A percentile compares a stretch with the other conserved stretches of the same genome.
Conservation (phyloP, 2,329 filamentous ascomycete species). For the Talaromyces sp. region DNA sequence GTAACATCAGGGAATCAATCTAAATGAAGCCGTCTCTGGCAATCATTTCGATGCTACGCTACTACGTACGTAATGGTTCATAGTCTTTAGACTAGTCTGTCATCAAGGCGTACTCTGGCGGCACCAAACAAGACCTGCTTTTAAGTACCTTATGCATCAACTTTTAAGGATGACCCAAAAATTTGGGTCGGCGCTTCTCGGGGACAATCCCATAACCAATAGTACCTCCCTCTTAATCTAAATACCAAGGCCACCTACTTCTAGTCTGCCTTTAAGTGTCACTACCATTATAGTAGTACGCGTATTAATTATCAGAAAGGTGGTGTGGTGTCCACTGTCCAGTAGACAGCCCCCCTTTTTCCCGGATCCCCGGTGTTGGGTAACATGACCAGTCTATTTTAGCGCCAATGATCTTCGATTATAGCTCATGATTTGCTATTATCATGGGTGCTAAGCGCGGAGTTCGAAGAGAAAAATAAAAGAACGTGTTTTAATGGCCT, state of each 20-base stretch:
- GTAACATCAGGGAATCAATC: not conserved
- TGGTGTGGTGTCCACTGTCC: not conserved
- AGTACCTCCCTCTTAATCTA: not conserved
- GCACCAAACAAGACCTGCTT: not conserved
- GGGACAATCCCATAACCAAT: not conserved
- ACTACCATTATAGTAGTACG: not conserved
- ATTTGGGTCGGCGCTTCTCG: slow-evolving; percentile 3
- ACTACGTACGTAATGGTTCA: not conserved
- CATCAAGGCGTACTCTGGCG: not conserved
- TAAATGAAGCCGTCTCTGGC: not conserved
- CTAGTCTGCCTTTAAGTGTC: too few relatives aligned
- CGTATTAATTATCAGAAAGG: not conserved
- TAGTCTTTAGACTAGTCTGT: not conserved
- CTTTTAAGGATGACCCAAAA: slow-evolving; percentile 1
- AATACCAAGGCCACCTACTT: too few relatives aligned
- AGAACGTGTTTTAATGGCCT: not conserved
- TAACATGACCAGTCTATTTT: slow-evolving; percentile 8
- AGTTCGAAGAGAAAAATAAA: not conserved
- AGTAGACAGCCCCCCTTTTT: not conserved
- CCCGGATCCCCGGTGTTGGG: slow-evolving; percentile 4
- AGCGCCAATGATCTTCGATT: not conserved
- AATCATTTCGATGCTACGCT: not conserved
- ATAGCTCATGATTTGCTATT: slow-evolving; percentile 2
- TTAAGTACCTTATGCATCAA: not conserved
- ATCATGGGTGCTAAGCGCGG: slow-evolving; percentile 5